phyloP scores from a whole-genome alignment of 139 green algal genomes.

The Coelastrella sp. region DNA sequence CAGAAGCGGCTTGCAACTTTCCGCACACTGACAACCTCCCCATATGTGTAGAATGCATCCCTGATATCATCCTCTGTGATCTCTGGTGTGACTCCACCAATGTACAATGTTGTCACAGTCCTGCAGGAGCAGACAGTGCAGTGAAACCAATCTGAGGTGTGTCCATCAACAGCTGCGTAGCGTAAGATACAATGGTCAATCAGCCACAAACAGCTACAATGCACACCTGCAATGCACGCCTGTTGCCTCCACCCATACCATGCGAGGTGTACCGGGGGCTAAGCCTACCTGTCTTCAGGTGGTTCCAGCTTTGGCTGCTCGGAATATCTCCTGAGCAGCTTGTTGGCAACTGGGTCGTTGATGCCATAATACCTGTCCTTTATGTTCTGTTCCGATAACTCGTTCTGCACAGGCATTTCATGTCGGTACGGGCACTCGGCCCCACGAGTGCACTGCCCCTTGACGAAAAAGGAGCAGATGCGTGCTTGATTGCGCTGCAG shows the following conservation, averaged over 20 bases:
- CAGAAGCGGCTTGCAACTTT: constrained; percentile 69
- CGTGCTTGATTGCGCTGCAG: constrained; percentile 88
- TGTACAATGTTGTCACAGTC: constrained; percentile 93
- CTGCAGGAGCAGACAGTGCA: constrained; percentile 28
- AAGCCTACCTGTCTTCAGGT: constrained; percentile 84
- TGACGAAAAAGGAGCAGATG: constrained; percentile 97
- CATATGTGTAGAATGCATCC: constrained; percentile 90
- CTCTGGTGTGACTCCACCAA: constrained; percentile 83
- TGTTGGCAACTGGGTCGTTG: constrained; percentile 97
- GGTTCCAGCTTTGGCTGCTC: constrained; percentile 83
- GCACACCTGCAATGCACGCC: neutral
- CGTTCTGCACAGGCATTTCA: constrained; percentile 80
- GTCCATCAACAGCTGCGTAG: no score
- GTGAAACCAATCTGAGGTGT: no score
- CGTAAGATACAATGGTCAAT: no score
- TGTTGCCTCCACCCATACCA: no score
- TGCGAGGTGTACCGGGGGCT: no score
- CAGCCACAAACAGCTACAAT: neutral
- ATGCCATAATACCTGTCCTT: constrained; percentile 98
- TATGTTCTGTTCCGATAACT: constrained; percentile 95
- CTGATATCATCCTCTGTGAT: constrained; percentile 90
- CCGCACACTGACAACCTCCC: constrained; percentile 85
- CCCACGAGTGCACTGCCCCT: constrained; percentile 93
- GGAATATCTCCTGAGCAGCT: constrained; percentile 84
- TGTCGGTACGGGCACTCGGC: constrained; percentile 96